A percentile compares a stretch with the other conserved stretches of the same genome.
Conservation (phyloP, 2,329 filamentous ascomycete genomes). For the Penicillium fuscoglaucum region DNA sequence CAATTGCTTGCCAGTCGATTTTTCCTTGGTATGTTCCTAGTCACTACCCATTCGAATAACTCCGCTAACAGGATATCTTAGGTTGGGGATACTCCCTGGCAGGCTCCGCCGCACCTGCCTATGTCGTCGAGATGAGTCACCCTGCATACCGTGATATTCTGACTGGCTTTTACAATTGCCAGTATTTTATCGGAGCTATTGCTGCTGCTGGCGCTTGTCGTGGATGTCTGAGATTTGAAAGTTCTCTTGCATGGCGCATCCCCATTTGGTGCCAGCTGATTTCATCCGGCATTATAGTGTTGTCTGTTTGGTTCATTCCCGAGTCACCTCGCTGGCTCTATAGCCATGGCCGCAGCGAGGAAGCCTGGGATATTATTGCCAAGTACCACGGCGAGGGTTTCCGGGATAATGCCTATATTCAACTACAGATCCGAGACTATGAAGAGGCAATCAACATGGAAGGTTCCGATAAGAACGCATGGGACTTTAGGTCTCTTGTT, state of each 20-base stretch:
- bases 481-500: constrained; percentile 31
- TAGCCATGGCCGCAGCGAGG: constrained; percentile 57
- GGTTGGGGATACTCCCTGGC: constrained; percentile 61
- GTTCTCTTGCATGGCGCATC: constrained; percentile 58
- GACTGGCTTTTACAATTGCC: constrained; percentile 59
- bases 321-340: constrained; percentile 64
- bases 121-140: constrained; percentile 64
- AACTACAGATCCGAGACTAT: constrained; percentile 35
- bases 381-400: constrained; percentile 58
- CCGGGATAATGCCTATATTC: constrained; percentile 32
- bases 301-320: constrained; percentile 53
- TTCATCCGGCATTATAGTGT: constrained; percentile 48
- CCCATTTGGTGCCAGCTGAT: constrained; percentile 57
- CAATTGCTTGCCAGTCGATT: constrained; percentile 59
- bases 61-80: not conserved
- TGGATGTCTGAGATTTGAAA: constrained; percentile 41
- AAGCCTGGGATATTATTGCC: constrained; percentile 57
- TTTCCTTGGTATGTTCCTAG: constrained; percentile 40
- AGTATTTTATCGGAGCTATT: constrained; percentile 53
- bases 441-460: constrained; percentile 33
- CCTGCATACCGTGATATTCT: constrained; percentile 62
- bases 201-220: constrained; percentile 57
- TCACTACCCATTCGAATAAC: not conserved
- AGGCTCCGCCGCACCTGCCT: constrained; percentile 61
- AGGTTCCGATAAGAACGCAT: constrained; percentile 57